Base-by-base conservation (phyloP, 2,329 filamentous ascomycete species). In the Lachnellula subtilissima region DNA sequence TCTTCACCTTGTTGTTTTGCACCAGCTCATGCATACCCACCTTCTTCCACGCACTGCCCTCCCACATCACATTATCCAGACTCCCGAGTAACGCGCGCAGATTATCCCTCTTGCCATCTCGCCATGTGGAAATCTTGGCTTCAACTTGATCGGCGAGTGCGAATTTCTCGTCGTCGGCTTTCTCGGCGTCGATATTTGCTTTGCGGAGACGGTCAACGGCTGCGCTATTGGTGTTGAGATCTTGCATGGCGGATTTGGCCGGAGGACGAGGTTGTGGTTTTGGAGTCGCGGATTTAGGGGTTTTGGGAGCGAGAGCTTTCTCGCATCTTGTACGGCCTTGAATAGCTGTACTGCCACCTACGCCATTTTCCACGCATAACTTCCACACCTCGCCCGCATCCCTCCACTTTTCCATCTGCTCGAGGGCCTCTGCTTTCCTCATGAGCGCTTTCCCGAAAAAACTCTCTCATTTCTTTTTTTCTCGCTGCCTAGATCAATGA, bases 381-480 rank as follows among this genome's bases (percentile, higher is more conserved):
- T 86, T 85, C 94, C 94, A 99, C 0, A 89, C 85, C 2, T 78
- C 75, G 0, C 84, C 85, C 1, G 94, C 94, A 50, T 97, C 93
- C 2, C 76, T 74, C 93, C 93, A 99, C 69, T 88, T 90, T 74
- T 99, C 94, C 78, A 99, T 87, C 69, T 96, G 88, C 72, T 99
- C 94, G 7, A 97, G 78, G 1, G 91, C 94, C 73, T 99, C 94
- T 0, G 94, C 94, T 75, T 97, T 97, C 53, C 94, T 87, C 74
- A 89, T 93, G 32, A 97, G 76, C 0, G 93, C 93, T 72, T 97
- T 99, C 52, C 91, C 92, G 68, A 88, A 97, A 97, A 60, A 96
- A 89, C 17, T 96, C 92, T 61, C 84, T 88, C 89, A 99, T 96
- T 48, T 93, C 87, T 63, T 95, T 94, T 94, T 19, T 76, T 76